Percentiles rank a stretch among this genome's conserved stretches.
Evolutionary conservation across 2,329 filamentous ascomycete genomes (phyloP).

Genomic region (Aspergillus japonicus): DNA sequence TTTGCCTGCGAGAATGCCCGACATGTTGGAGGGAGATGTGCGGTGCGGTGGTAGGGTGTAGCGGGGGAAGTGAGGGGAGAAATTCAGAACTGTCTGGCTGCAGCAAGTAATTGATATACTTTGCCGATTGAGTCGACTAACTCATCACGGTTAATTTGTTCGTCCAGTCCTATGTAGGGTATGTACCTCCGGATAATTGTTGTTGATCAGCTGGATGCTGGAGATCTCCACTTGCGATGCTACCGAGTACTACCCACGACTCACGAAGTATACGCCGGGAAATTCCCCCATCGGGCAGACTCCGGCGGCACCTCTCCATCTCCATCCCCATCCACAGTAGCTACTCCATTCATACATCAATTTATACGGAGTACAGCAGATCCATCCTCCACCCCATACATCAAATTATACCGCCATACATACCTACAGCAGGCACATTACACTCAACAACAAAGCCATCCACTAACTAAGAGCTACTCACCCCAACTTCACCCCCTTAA

Average conservation of each 20-base stretch:
- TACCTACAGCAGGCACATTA: too few relatives aligned
- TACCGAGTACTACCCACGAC: too few relatives aligned
- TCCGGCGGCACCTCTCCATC: background rate
- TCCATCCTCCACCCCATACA: too few relatives aligned
- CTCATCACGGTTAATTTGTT: background rate
- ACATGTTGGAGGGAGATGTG: too few relatives aligned
- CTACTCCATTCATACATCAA: background rate
- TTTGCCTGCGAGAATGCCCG: conserved; percentile 64
- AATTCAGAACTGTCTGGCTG: background rate
- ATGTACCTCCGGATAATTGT: background rate
- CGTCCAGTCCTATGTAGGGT: background rate
- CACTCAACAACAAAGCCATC: too few relatives aligned
- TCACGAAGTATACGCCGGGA: conserved; percentile 12
- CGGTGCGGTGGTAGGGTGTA: too few relatives aligned
- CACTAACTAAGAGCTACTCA: background rate
- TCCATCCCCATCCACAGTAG: too few relatives aligned
- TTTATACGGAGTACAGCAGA: background rate
- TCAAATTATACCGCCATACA: background rate
- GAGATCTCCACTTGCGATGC: background rate
- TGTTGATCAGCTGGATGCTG: background rate
- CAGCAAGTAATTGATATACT: background rate
- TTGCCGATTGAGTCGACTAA: background rate
- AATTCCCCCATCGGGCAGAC: conserved; percentile 27
- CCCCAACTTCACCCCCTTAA: conserved; percentile 46
- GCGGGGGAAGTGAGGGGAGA: background rate